phyloP scores from a whole-genome alignment of 2,329 filamentous ascomycete species.

The Delphinella strobiligena region DNA sequence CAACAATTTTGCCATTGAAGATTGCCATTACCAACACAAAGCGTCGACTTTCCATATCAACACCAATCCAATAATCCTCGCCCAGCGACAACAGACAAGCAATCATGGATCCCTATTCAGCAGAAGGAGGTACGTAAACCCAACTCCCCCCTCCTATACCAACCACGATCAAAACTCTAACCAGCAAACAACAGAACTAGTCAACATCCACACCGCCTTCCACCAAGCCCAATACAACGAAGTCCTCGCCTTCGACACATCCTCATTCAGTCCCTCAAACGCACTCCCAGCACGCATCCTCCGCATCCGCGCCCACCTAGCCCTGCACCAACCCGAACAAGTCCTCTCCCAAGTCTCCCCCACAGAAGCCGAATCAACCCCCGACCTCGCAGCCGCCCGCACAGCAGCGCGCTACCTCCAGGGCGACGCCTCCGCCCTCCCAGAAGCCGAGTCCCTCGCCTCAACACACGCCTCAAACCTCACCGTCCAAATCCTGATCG shows the following conservation, averaged over 20 bases:
- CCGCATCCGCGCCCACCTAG: slow-evolving; percentile 69
- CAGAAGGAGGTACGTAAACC: slow-evolving; percentile 43
- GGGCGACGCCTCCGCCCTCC: slow-evolving; percentile 27
- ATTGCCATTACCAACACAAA: too few species aligned
- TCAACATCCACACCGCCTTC: slow-evolving; percentile 56
- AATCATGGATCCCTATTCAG: slow-evolving; percentile 51
- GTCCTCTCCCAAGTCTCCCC: slow-evolving; percentile 58
- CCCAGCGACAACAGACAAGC: too few species aligned
- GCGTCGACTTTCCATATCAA: too few species aligned
- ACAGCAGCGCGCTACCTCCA: slow-evolving; percentile 55
- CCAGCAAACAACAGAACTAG: slow-evolving; percentile 39
- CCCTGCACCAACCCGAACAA: slow-evolving; percentile 63
- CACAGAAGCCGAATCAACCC: slow-evolving; percentile 43
- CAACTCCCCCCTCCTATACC: background rate
- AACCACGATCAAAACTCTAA: slow-evolving; percentile 6
- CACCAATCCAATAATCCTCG: too few species aligned
- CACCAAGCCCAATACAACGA: slow-evolving; percentile 72
- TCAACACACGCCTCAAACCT: slow-evolving; percentile 58
- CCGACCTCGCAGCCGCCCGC: slow-evolving; percentile 65
- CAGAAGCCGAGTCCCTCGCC: slow-evolving; percentile 57
- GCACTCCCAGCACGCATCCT: slow-evolving; percentile 64
- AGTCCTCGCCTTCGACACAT: slow-evolving; percentile 75
- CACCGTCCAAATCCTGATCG: slow-evolving; percentile 68
- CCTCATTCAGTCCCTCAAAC: slow-evolving; percentile 68
- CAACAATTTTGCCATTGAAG: too few species aligned